These are phyloP conservation scores for Cladosporium sp. DNA, from an alignment of 2,329 filamentous ascomycete species.

Conservation along the genomic window DNA sequence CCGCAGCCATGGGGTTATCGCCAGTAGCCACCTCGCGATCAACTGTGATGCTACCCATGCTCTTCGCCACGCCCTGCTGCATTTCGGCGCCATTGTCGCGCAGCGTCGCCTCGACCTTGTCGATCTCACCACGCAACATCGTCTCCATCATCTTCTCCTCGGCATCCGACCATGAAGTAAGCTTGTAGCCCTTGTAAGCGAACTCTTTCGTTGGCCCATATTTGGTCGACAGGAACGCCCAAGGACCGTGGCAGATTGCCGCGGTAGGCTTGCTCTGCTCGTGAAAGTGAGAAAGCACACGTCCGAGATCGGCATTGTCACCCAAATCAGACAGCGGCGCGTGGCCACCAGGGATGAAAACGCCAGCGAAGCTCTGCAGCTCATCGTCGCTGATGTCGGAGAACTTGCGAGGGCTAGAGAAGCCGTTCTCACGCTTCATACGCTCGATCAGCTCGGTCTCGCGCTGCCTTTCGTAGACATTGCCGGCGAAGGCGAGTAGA, in stretches of 20 bases:
- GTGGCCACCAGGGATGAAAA: slow-evolving; percentile 52
- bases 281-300: slow-evolving; percentile 48
- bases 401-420: slow-evolving; percentile 43
- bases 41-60: slow-evolving; percentile 46
- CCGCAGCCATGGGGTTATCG: slow-evolving; percentile 9
- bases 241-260: slow-evolving; percentile 51
- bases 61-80: slow-evolving; percentile 46
- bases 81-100: slow-evolving; percentile 47
- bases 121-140: slow-evolving; percentile 46
- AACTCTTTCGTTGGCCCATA: slow-evolving; percentile 40
- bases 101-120: slow-evolving; percentile 46
- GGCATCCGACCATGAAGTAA: slow-evolving; percentile 49
- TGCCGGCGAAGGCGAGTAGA: slow-evolving; percentile 49
- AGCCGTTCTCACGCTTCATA: slow-evolving; percentile 51
- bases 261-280: slow-evolving; percentile 46
- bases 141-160: slow-evolving; percentile 53
- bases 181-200: slow-evolving; percentile 50
- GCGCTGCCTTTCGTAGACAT: slow-evolving; percentile 47
- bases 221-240: slow-evolving; percentile 49
- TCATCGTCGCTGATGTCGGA: slow-evolving; percentile 45
- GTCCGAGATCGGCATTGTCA: slow-evolving; percentile 45
- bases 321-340: slow-evolving; percentile 48
- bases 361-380: slow-evolving; percentile 42
- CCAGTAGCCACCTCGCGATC: slow-evolving; percentile 40
- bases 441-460: slow-evolving; percentile 46